Conservation (phyloP, 768 basidiomycete species). For the Rhodotorula graminis region DNA sequence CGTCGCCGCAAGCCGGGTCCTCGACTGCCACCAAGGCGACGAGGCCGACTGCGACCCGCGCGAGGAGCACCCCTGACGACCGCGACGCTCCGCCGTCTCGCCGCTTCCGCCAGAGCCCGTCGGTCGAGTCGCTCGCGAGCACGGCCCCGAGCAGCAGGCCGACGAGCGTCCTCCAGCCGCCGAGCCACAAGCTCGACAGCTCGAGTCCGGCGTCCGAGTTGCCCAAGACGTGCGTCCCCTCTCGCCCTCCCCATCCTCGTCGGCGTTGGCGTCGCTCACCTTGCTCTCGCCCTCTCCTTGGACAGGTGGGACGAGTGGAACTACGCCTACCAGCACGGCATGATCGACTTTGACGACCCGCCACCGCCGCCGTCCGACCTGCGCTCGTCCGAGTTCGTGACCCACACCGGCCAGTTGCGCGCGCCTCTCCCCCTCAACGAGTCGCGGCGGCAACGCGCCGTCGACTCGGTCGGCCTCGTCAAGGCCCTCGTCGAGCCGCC, state of each 20-base stretch:
- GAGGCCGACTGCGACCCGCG: too few relatives aligned
- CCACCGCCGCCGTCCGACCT: slow-evolving; percentile 33
- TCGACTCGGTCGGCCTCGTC: slow-evolving; percentile 23
- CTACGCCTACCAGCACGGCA: slow-evolving; percentile 11
- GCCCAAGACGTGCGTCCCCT: slow-evolving; percentile 15
- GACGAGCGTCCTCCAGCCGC: background rate
- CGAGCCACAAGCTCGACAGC: slow-evolving; percentile 3
- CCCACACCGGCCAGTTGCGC: slow-evolving; percentile 11
- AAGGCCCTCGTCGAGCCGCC: background rate
- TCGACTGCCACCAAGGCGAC: background rate
- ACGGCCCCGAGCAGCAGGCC: background rate
- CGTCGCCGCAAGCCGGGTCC: too few relatives aligned
- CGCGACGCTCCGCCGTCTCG: background rate
- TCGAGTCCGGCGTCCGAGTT: slow-evolving; percentile 24
- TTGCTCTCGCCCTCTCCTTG: too few relatives aligned
- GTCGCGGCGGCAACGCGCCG: slow-evolving; percentile 21
- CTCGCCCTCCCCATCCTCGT: too few relatives aligned
- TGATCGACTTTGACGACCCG: slow-evolving; percentile 32
- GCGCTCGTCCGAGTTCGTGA: background rate
- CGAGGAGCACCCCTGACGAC: background rate
- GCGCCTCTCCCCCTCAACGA: slow-evolving; percentile 27
- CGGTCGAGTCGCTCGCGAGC: background rate
- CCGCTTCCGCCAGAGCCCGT: background rate
- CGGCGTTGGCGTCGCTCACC: too few relatives aligned
- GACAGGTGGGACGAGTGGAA: slow-evolving; percentile 33